Percentiles rank a stretch among this genome's conserved stretches.
These are phyloP conservation scores for grape (Vitis vinifera) DNA, from an alignment of 164 flowering plant species.

Conservation along the genomic window DNA sequence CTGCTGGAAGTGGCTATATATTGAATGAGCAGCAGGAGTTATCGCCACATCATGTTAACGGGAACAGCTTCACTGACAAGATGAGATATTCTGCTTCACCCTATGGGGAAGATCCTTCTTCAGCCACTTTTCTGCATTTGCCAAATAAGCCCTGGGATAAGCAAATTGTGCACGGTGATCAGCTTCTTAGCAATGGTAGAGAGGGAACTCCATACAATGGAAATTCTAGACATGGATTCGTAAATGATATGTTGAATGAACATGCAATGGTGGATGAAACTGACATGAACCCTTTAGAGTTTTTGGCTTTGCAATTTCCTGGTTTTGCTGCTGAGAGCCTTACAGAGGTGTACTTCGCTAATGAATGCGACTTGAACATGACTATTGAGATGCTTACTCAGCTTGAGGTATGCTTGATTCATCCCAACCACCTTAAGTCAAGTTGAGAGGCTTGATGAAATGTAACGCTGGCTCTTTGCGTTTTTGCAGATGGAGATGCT, in stretches of 20 bases:
- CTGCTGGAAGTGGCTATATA: conserved; percentile 43
- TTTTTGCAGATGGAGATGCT: no score
- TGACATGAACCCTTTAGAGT: conserved; percentile 65
- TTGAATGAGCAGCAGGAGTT: conserved; percentile 49
- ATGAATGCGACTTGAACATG: conserved; percentile 80
- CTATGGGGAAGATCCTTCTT: conserved; percentile 53
- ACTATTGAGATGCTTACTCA: conserved; percentile 97
- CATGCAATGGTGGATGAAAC: conserved; percentile 41
- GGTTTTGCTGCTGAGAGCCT: conserved; percentile 97
- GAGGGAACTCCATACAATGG: conserved; percentile 50
- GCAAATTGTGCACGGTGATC: conserved; percentile 44
- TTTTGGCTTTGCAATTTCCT: conserved; percentile 83
- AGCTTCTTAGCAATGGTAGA: conserved; percentile 37
- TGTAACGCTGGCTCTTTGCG: background rate
- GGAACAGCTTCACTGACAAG: conserved; percentile 52
- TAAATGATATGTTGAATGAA: conserved; percentile 50
- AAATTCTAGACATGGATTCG: conserved; percentile 46
- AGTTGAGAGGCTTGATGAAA: conserved; percentile 2
- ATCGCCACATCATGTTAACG: conserved; percentile 39
- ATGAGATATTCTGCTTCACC: conserved; percentile 44
- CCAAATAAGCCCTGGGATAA: conserved; percentile 71
- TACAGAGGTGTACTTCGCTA: conserved; percentile 83
- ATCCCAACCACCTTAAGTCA: background rate
- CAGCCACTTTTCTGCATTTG: conserved; percentile 36
- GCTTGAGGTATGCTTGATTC: conserved; percentile 73